Percentiles rank a stretch among this genome's conserved stretches.
These are phyloP conservation scores for Lepiota brunneoincarnata DNA, from an alignment of 768 basidiomycete genomes.

Conservation along the genomic window DNA sequence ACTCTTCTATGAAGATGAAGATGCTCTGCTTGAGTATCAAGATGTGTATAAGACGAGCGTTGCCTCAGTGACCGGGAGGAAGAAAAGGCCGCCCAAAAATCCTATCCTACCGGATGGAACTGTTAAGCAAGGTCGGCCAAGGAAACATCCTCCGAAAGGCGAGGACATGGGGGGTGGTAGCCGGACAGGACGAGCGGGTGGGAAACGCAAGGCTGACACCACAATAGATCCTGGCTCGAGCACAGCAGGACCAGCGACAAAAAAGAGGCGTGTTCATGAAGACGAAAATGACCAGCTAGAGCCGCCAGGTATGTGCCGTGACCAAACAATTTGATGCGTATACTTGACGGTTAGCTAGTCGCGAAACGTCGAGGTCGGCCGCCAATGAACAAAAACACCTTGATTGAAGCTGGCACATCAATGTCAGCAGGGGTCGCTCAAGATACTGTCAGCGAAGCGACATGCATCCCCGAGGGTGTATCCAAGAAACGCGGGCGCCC, in stretches of 20 bases:
- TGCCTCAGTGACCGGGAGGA: slow-evolving; percentile 10
- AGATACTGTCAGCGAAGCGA: not conserved
- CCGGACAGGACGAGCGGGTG: not conserved
- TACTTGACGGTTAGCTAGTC: not conserved
- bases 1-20: slow-evolving; percentile 53
- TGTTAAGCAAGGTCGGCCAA: slow-evolving; percentile 58
- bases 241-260: not conserved
- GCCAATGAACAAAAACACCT: slow-evolving; percentile 18
- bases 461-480: slow-evolving; percentile 2
- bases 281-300: not conserved
- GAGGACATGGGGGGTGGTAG: slow-evolving; percentile 6
- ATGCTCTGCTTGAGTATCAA: slow-evolving; percentile 41
- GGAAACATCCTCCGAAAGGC: slow-evolving; percentile 32
- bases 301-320: not conserved
- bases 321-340: not conserved
- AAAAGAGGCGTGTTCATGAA: not conserved
- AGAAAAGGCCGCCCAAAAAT: slow-evolving; percentile 38
- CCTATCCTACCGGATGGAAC: slow-evolving; percentile 48
- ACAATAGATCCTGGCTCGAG: not conserved
- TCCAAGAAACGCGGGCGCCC: slow-evolving; percentile 36
- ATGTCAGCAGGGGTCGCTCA: slow-evolving; percentile 1
- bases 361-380: slow-evolving; percentile 41
- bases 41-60: slow-evolving; percentile 40
- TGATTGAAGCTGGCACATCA: not conserved
- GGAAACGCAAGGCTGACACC: not conserved